Evolutionary conservation across 2,329 filamentous ascomycete species (phyloP).

Genomic region (Reticulascus tulasneorum): DNA sequence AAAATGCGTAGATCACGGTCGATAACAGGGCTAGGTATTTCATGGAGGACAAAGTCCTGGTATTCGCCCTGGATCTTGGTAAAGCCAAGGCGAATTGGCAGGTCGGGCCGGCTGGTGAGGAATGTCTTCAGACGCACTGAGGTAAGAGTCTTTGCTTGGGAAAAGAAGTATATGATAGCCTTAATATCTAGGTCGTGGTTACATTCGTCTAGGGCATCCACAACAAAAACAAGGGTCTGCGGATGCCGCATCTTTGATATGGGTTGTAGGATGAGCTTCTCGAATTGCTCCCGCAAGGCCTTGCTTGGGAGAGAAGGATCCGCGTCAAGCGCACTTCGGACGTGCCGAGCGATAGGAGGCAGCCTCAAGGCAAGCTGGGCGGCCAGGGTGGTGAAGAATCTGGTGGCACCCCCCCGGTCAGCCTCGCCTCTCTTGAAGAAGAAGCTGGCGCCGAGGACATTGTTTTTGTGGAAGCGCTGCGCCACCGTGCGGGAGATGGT

Average conservation of each 20-base stretch:
- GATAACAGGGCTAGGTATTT: not conserved
- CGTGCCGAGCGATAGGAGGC: not conserved
- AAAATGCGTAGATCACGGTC: not conserved
- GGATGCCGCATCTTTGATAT: not conserved
- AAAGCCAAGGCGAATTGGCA: not conserved
- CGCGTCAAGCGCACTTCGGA: not conserved
- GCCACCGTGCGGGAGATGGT: conserved; percentile 28
- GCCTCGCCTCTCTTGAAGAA: conserved; percentile 12
- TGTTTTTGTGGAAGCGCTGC: not conserved
- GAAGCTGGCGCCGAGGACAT: conserved; percentile 17
- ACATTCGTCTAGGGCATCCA: conserved; percentile 4
- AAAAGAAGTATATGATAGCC: conserved; percentile 24
- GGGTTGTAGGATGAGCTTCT: conserved; percentile 1
- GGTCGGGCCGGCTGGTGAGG: conserved; percentile 3
- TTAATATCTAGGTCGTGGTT: conserved; percentile 19
- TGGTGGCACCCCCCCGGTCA: not conserved
- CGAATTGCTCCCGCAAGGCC: not conserved
- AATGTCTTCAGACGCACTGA: not conserved
- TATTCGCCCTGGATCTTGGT: not conserved
- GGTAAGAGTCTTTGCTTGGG: conserved; percentile 6
- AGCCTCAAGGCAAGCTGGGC: not conserved
- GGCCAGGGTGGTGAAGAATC: not conserved
- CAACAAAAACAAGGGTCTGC: not conserved
- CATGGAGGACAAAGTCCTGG: not conserved
- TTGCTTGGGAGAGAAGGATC: not conserved